Percentiles rank a stretch among this genome's conserved stretches.
Evolutionary conservation across 306 rosid species (phyloP).

Genomic region (Quercus berberidifolia): DNA sequence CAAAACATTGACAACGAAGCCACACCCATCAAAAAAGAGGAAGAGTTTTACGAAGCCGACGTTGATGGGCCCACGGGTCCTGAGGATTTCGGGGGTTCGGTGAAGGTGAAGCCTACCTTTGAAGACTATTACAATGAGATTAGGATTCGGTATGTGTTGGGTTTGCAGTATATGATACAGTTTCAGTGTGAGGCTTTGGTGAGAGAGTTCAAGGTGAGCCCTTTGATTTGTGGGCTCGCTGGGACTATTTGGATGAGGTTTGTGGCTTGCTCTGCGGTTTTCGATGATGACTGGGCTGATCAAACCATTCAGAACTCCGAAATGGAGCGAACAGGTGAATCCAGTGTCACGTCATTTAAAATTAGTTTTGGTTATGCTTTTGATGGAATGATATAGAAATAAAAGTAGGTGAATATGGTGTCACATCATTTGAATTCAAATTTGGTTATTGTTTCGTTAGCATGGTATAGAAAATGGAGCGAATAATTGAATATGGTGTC

Average conservation of each 20-base stretch:
- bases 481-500: too few species aligned
- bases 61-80: conserved; percentile 44
- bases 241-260: conserved; percentile 80
- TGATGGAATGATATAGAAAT: too few species aligned
- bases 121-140: conserved; percentile 57
- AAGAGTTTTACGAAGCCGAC: conserved; percentile 6
- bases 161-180: conserved; percentile 75
- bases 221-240: conserved; percentile 74
- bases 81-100: conserved; percentile 41
- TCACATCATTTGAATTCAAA: too few species aligned
- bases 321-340: conserved; percentile 47
- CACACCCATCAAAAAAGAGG: conserved; percentile 23
- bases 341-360: not conserved
- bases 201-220: conserved; percentile 69
- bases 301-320: conserved; percentile 52
- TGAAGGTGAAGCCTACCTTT: conserved; percentile 12
- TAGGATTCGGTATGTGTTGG: conserved; percentile 68
- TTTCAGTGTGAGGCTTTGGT: conserved; percentile 78
- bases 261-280: conserved; percentile 57
- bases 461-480: too few species aligned
- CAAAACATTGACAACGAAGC: conserved; percentile 25
- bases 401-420: too few species aligned
- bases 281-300: conserved; percentile 63
- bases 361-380: too few species aligned
- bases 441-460: too few species aligned